Conservation (phyloP, 2,329 filamentous ascomycete species). For the Venturiaceae sp. region DNA sequence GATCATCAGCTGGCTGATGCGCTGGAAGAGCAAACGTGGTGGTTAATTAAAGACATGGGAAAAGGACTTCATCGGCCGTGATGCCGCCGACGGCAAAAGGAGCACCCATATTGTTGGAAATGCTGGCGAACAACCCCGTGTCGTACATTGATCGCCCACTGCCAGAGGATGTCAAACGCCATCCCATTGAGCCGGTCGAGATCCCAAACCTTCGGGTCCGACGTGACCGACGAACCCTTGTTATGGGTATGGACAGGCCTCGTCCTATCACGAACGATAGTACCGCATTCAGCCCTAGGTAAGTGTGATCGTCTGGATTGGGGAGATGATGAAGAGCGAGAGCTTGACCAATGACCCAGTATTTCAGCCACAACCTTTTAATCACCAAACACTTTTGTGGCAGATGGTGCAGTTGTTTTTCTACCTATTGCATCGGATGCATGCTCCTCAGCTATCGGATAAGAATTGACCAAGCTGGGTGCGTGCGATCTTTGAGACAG, state of each 20-base stretch:
- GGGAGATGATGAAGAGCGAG: not conserved
- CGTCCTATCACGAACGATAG: not conserved
- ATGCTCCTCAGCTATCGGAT: not conserved
- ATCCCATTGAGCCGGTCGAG: not conserved
- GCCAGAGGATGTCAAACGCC: not conserved
- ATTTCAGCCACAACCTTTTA: not conserved
- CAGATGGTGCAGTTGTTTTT: too few relatives aligned
- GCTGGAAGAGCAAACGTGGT: not conserved
- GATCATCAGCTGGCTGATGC: too few relatives aligned
- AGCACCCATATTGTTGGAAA: not conserved
- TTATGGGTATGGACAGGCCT: not conserved
- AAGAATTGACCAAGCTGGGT: not conserved
- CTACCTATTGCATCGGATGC: not conserved
- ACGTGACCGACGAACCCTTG: not conserved
- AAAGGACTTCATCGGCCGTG: not conserved
- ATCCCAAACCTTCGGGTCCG: not conserved
- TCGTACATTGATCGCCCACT: too few relatives aligned
- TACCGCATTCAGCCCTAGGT: not conserved
- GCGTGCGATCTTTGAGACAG: not conserved
- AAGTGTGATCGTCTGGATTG: not conserved
- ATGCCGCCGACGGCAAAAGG: not conserved
- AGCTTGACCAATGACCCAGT: not conserved
- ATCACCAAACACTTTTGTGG: too few relatives aligned
- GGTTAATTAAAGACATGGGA: not conserved
- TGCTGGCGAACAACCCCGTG: not conserved